These are phyloP conservation scores for Mucor mucedo DNA, from an alignment of 371 early-diverging fungal genomes.

Conservation along the genomic window DNA sequence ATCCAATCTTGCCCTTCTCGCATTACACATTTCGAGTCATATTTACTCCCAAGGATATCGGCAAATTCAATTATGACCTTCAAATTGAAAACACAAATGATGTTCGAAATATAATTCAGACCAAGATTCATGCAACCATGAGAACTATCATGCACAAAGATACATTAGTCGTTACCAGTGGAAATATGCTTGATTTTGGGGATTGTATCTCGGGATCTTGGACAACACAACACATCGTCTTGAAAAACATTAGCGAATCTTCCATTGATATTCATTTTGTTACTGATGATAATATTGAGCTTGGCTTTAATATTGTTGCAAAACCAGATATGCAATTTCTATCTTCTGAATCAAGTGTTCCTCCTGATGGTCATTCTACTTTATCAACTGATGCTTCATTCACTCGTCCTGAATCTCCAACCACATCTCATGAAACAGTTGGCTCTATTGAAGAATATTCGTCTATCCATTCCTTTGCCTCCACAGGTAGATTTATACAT, in stretches of 20 bases:
- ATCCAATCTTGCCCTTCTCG: constrained; percentile 67
- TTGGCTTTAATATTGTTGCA: constrained; percentile 48
- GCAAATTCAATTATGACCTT: constrained; percentile 82
- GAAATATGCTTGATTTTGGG: constrained; percentile 84
- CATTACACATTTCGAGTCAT: constrained; percentile 44
- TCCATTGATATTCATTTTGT: constrained; percentile 76
- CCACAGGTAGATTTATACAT: constrained; percentile 6
- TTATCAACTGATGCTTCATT: not conserved
- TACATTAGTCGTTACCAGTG: constrained; percentile 67
- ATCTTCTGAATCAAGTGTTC: not conserved
- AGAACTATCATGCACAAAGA: constrained; percentile 72
- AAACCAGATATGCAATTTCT: constrained; percentile 1
- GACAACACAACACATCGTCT: constrained; percentile 67
- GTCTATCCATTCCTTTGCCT: constrained; percentile 5
- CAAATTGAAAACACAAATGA: constrained; percentile 87
- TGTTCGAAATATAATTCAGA: constrained; percentile 71
- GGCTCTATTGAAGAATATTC: constrained; percentile 7
- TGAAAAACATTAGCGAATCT: constrained; percentile 81
- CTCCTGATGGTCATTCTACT: not conserved
- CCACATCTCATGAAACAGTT: constrained; percentile 1
- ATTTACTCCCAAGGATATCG: constrained; percentile 79
- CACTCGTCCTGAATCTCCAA: constrained; percentile 3
- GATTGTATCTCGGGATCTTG: constrained; percentile 82
- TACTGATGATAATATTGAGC: constrained; percentile 64
- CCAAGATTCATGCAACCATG: constrained; percentile 75